Base-by-base conservation (phyloP, 108 stramenopile genomes). In the Mayamaea pseudoterrestris region DNA sequence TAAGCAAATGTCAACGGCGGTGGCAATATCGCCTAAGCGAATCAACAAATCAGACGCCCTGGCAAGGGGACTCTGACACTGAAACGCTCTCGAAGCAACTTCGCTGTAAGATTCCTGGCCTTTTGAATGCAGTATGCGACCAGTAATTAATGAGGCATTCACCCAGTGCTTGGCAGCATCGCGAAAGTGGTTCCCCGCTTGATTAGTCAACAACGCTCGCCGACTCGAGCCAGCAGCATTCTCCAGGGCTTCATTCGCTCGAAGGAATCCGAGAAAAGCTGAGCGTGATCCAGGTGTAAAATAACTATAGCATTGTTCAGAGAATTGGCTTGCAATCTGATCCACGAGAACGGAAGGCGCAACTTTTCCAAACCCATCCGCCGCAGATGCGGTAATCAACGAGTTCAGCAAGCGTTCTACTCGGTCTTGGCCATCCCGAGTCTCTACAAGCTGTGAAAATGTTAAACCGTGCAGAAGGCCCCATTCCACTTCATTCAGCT, bases 401-500 rank as follows among this genome's bases (percentile, higher is more conserved):
- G 52, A 47, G 53, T 85, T 93, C 25, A 93, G 51, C 2, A 89
- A 49, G 8, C 58, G 47, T 63, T 89, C 84, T 22, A 93, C 49
- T 1, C 83, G 58, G 18, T 87, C 77, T 52, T 89, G 86, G 23
- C 78, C 87, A 21, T 74, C 79, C 17, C 50, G 36, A 27, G 54
- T 63, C 50, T 73, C 65, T 2, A 81, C 79, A 32, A 87, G 59
- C 39, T 81, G 76, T 34, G 65, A 55, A 27, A 78, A 58, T 13
- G 81, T 74, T 35, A 85, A 47, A 21, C 87, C 84, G 50, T 88
- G 85, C 18, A 93, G 57, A 17, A 76, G 64, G 32, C 87, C 91
- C 83, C 83, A 93, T 23, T 89, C 71, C 5, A 89, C 82, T 48
- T 77, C 80, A 8, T 78, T 82, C 12, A 86, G 50, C 14, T 77